Base-by-base conservation (phyloP, 2,329 filamentous ascomycete genomes). In the Nothomitra cinnamomea region DNA sequence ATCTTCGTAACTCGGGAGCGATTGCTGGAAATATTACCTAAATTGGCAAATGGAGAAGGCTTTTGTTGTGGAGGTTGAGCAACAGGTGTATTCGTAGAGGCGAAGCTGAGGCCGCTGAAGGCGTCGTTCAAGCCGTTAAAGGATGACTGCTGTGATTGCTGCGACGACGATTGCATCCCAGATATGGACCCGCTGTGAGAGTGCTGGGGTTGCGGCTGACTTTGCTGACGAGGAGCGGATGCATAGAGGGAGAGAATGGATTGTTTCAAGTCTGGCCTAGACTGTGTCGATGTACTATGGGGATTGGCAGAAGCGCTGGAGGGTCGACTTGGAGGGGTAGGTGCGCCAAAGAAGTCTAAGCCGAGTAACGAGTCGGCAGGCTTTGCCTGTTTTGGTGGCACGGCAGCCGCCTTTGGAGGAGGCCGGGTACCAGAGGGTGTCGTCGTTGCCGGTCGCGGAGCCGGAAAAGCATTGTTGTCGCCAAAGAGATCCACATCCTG, bases 211-310 rank as follows among this genome's bases (percentile, higher is more conserved):
- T 85, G 83, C n/a, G 86, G 80, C 63, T 87, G 85, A 25, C 79
- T 73, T 60, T 85, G 83, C 17, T 85, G 81, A 63, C 87, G 85
- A 1, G 88, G 85, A 3, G 80, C 79, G 6, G 87, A 85, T 10
- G 89, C 87, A 65, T 98, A 98, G 15, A 98, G 76, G 6, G 92
- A 98, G 50, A 98, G 71, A 56, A 98, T 98, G 1, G 90, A 96
- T 67, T 95, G 90, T 69, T 98, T 98, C 56, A 98, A 72, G 64
- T 98, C 92, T 2, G 90, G 89, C 57, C 92, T 77, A 47, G 88
- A 94, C 60, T 85, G 82, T 12, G 76, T 72, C 2, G 75, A 65
- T 3, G 43, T 25, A 24, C 43, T 28, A 12, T 49, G 45, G 2
- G 76, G 74, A 12, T 81, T 77, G 17, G 82, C 80, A 3, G 82